A percentile compares a stretch with the other conserved stretches of the same genome.
phyloP scores from a whole-genome alignment of 2,329 filamentous ascomycete genomes.

The Apiospora saccharicola region DNA sequence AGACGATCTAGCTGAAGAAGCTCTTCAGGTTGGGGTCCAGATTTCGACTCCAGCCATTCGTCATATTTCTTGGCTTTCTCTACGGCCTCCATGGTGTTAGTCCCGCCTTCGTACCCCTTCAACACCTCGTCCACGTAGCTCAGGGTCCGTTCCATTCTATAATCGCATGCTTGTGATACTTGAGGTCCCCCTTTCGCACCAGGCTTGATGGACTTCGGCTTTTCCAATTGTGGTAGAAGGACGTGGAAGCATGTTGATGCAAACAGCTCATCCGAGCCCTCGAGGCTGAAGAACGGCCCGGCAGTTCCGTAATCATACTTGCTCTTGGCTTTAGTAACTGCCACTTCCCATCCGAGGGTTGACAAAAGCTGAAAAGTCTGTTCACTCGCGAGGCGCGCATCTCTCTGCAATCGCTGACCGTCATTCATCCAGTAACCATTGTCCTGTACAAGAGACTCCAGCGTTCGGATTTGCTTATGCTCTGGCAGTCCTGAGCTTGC shows the following conservation, averaged over 20 bases:
- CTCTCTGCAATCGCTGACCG: no score
- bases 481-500: background rate
- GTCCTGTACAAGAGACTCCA: background rate
- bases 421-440: background rate
- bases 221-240: background rate
- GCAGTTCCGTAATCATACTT: background rate
- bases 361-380: background rate
- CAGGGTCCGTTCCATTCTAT: background rate
- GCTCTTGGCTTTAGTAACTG: background rate
- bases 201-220: background rate
- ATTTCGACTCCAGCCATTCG: background rate
- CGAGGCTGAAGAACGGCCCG: background rate
- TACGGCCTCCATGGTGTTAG: background rate
- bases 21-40: background rate
- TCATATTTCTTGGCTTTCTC: background rate
- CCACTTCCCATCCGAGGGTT: background rate
- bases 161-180: background rate
- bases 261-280: background rate
- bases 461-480: background rate
- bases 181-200: background rate
- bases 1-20: background rate
- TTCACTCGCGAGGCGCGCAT: background rate
- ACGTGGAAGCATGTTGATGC: background rate
- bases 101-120: background rate
- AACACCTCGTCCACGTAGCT: background rate